A percentile compares a stretch with the other conserved stretches of the same genome.
Conservation (phyloP, 495 filamentous ascomycete species). For the Geopyxis carbonaria region DNA sequence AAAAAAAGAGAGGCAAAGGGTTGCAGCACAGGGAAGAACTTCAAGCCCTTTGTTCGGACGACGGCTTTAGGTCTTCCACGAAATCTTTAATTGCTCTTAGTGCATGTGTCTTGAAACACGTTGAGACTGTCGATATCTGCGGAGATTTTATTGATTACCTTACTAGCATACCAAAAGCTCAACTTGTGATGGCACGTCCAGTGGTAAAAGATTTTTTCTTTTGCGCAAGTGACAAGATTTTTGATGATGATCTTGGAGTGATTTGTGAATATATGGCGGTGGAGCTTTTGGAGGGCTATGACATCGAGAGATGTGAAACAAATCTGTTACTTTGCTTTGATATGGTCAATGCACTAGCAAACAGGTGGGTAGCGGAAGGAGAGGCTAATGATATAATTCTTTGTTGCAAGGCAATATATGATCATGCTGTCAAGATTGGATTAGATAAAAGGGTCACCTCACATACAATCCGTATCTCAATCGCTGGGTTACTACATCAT, state of each 20-base stretch:
- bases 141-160: constrained; percentile 16
- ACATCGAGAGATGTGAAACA: constrained; percentile 60
- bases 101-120: constrained; percentile 8
- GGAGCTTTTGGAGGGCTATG: constrained; percentile 43
- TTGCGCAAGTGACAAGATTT: constrained; percentile 22
- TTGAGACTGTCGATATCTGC: constrained; percentile 10
- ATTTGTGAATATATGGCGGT: constrained; percentile 41
- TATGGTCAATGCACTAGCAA: constrained; percentile 46
- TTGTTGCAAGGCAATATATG: constrained; percentile 57
- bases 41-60: constrained; percentile 37
- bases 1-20: constrained; percentile 30
- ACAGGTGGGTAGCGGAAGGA: constrained; percentile 42
- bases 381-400: constrained; percentile 33
- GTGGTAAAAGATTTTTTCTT: constrained; percentile 25
- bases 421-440: constrained; percentile 50
- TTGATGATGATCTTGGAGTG: constrained; percentile 27
- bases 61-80: constrained; percentile 24
- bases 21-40: constrained; percentile 30
- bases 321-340: constrained; percentile 52
- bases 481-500: constrained; percentile 49
- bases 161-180: constrained; percentile 11
- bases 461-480: constrained; percentile 42
- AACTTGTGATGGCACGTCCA: constrained; percentile 18
- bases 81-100: constrained; percentile 17
- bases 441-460: constrained; percentile 50